Percentiles rank a stretch among this genome's conserved stretches.
Conservation (phyloP, 176 grass and related monocot genomes). For the Juncus inflexus region DNA sequence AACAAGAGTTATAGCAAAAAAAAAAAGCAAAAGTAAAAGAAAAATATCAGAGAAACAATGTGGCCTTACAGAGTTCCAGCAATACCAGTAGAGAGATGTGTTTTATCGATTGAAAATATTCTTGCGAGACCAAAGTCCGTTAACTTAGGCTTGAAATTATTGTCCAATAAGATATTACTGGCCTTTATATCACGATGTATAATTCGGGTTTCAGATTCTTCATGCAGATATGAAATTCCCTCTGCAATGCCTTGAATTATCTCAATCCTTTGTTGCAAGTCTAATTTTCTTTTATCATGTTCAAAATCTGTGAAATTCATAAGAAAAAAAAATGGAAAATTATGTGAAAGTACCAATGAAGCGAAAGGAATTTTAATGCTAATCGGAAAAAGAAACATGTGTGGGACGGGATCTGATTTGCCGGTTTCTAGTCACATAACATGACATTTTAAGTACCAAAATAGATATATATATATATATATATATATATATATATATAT, state of each 20-base stretch:
- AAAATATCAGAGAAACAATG: too few species aligned
- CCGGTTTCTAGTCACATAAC: too few species aligned
- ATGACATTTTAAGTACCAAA: too few species aligned
- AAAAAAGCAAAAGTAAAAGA: too few species aligned
- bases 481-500: too few species aligned
- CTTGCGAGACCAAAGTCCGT: conserved; percentile 86
- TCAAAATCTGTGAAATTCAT: background rate
- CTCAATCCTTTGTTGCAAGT: conserved; percentile 48
- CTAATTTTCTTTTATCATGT: conserved; percentile 45
- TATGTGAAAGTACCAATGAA: too few species aligned
- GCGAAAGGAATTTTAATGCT: too few species aligned
- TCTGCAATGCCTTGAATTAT: conserved; percentile 75
- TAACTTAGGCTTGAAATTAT: conserved; percentile 77
- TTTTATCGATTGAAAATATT: conserved; percentile 54
- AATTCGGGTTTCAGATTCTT: conserved; percentile 71
- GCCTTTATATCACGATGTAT: conserved; percentile 89
- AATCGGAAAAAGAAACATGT: too few species aligned
- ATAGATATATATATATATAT: too few species aligned
- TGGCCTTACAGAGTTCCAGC: conserved; percentile 69
- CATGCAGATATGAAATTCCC: conserved; percentile 79
- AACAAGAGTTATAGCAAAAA: too few species aligned
- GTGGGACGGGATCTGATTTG: too few species aligned
- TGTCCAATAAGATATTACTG: conserved; percentile 84
- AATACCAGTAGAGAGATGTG: conserved; percentile 78
- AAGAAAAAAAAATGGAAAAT: background rate